phyloP scores from a whole-genome alignment of 2,329 filamentous ascomycete genomes.

The Trichoderma sp. region DNA sequence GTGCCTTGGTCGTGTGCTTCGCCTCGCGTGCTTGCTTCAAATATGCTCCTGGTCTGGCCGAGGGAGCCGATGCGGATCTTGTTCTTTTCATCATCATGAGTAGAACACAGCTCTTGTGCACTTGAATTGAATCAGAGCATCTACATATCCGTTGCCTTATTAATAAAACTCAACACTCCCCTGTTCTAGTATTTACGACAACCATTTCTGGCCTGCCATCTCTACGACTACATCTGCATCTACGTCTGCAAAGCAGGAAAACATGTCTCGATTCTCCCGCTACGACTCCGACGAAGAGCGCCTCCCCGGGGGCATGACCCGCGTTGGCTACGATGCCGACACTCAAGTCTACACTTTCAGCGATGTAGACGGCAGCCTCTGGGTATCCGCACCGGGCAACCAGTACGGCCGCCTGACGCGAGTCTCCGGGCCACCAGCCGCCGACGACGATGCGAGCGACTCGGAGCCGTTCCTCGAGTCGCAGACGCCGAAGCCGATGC shows the following conservation, averaged over 20 bases:
- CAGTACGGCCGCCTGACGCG: conserved; percentile 49
- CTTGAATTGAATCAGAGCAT: not conserved
- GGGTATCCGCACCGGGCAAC: conserved; percentile 50
- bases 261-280: conserved; percentile 43
- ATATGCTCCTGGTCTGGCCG: not conserved
- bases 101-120: not conserved
- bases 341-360: conserved; percentile 52
- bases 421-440: conserved; percentile 31
- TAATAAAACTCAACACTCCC: not conserved
- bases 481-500: conserved; percentile 22
- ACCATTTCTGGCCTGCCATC: not conserved
- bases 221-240: not conserved
- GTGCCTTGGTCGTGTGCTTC: not conserved
- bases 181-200: not conserved
- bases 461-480: conserved; percentile 34
- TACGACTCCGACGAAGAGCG: conserved; percentile 51
- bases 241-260: not conserved
- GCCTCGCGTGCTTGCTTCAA: not conserved
- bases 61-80: not conserved
- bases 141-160: not conserved
- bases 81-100: not conserved
- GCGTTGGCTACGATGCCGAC: conserved; percentile 57
- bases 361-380: conserved; percentile 47
- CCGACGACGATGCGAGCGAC: conserved; percentile 30
- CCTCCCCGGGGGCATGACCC: conserved; percentile 53